Evolutionary conservation across 2,329 filamentous ascomycete genomes (phyloP).

Genomic region (Ceratocystiopsis minuta): DNA sequence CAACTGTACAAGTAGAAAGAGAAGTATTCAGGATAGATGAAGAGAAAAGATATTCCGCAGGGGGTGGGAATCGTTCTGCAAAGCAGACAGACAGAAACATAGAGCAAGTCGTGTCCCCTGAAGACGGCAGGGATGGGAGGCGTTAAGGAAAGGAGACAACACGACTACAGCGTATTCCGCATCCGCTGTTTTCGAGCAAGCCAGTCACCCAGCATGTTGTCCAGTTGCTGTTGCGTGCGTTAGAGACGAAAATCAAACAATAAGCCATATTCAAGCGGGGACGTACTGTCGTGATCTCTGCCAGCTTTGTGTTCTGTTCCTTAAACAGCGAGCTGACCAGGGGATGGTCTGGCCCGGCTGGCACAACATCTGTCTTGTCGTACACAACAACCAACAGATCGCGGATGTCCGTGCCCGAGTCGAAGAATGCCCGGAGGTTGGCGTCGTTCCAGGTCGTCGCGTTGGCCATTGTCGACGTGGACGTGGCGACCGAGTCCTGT

Average conservation of each 20-base stretch:
- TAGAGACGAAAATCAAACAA: conserved; percentile 4
- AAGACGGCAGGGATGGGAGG: background rate
- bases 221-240: conserved; percentile 43
- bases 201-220: conserved; percentile 73
- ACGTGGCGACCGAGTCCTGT: conserved; percentile 32
- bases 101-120: no score
- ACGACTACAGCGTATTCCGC: conserved; percentile 1
- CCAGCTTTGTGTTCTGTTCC: conserved; percentile 70
- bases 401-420: conserved; percentile 72
- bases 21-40: background rate
- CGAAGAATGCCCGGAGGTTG: conserved; percentile 73
- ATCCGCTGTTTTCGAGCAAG: conserved; percentile 44
- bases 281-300: conserved; percentile 64
- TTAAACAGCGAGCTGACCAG: conserved; percentile 64
- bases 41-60: conserved; percentile 1
- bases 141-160: background rate
- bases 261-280: background rate
- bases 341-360: conserved; percentile 70
- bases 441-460: conserved; percentile 66
- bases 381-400: conserved; percentile 85
- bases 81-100: background rate
- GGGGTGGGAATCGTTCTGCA: conserved; percentile 8
- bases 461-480: conserved; percentile 26
- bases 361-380: conserved; percentile 69
- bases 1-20: background rate